Percentiles rank a stretch among this genome's conserved stretches.
These are phyloP conservation scores for Penicillium frequentans DNA, from an alignment of 2,329 filamentous ascomycete species.

Conservation along the genomic window DNA sequence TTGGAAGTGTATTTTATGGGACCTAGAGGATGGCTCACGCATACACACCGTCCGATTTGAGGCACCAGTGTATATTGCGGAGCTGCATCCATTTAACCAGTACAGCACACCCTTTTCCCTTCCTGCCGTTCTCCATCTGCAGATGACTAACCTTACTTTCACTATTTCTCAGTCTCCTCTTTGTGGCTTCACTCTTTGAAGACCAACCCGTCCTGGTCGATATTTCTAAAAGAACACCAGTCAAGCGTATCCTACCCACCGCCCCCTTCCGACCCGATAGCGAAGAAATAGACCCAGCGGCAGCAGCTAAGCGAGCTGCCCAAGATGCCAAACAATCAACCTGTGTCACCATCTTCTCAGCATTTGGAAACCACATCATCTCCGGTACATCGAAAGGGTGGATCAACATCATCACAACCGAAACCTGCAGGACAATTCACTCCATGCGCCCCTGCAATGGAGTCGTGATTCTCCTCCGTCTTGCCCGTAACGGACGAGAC, in stretches of 20 bases:
- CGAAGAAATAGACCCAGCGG: conserved; percentile 59
- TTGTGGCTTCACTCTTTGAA: conserved; percentile 91
- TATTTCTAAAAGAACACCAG: conserved; percentile 65
- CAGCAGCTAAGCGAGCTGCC: conserved; percentile 79
- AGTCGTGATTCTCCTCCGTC: conserved; percentile 81
- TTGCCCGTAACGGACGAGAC: conserved; percentile 81
- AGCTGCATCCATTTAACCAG: conserved; percentile 90
- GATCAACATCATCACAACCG: conserved; percentile 89
- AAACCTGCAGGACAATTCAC: conserved; percentile 78
- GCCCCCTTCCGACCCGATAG: conserved; percentile 74
- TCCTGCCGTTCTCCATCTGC: background rate
- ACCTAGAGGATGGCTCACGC: conserved; percentile 70
- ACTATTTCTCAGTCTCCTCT: conserved; percentile 64
- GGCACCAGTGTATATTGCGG: conserved; percentile 91
- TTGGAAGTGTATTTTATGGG: conserved; percentile 96
- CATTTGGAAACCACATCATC: conserved; percentile 82
- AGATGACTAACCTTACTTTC: background rate
- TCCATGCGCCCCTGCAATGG: conserved; percentile 85
- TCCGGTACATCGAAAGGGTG: conserved; percentile 94
- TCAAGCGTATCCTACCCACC: conserved; percentile 77
- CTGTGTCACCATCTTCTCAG: conserved; percentile 86
- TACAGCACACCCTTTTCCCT: conserved; percentile 46
- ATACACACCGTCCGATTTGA: conserved; percentile 87
- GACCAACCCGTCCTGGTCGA: conserved; percentile 89
- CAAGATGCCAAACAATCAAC: conserved; percentile 95